Evolutionary conservation across 164 flowering plant species (phyloP), one percentile per base, ranked within the genome.

Genomic region (Euptelea pleiosperma): DNA sequence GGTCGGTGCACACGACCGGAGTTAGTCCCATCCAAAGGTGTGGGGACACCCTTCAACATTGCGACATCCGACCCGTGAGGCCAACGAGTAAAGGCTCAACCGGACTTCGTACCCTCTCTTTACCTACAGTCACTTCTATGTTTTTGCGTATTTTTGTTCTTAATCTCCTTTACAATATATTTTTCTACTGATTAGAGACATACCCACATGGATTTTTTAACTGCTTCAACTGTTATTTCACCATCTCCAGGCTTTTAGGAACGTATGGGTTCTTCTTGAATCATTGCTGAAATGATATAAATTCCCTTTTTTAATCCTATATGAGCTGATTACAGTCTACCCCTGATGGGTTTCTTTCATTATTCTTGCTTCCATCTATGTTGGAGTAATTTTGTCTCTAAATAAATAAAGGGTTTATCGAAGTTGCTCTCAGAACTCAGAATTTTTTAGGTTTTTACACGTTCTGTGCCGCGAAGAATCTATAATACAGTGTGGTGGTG

Each of bases 351-450:
- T 42, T 2, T 42, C n/a, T n/a, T n/a, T n/a, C n/a, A n/a, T n/a
- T n/a, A 35, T 14, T 37, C 4, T 34, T 55, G 10, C 37, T 35
- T 30, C 11, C 8, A 12, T 15, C 18, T 5, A 19, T 18, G 15
- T 36, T 37, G 29, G 19, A 8, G 30, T 15, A 24, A 22, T 22
- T 26, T 51, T 33, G 8, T 11, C 39, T 42, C 1, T 29, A 54
- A 40, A n/a, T n/a, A n/a, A n/a, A n/a, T n/a, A n/a, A n/a, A n/a
- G n/a, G 65, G 52, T 55, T 52, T 51, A 10, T 49, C 31, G 39
- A 61, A 65, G 48, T 78, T 82, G 76, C 62, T 69, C 10, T 19
- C 70, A 56, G 71, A 60, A 35, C 12, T 52, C 37, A 62, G 44
- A 44, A 40, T 24, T 58, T 49, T 57, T 47, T 29, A 63, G 47